phyloP scores from a whole-genome alignment of 2,329 filamentous ascomycete species.

The Eutypella sp. region DNA sequence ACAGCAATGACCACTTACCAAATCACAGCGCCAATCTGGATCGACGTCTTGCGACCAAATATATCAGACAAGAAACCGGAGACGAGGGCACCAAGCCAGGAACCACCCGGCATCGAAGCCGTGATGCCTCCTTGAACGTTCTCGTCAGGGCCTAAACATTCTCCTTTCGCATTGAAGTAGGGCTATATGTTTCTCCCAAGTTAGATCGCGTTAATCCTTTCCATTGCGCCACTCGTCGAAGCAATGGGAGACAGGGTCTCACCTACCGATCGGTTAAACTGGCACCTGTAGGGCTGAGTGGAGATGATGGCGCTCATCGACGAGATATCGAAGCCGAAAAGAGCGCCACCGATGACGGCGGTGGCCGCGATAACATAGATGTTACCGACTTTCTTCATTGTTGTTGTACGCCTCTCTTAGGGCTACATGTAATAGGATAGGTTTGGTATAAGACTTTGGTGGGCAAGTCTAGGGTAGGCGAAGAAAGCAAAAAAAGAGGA shows the following conservation, averaged over 20 bases:
- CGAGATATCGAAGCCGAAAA: constrained; percentile 42
- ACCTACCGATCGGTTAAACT: constrained; percentile 34
- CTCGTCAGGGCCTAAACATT: constrained; percentile 47
- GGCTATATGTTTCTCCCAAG: constrained; percentile 3
- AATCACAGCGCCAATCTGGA: constrained; percentile 45
- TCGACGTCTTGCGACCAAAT: constrained; percentile 42
- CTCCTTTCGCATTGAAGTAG: constrained; percentile 28
- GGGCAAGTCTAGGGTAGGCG: constrained; percentile 5
- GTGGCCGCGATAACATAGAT: constrained; percentile 39
- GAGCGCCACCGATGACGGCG: constrained; percentile 37
- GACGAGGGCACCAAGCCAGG: constrained; percentile 58
- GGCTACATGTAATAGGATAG: constrained; percentile 1
- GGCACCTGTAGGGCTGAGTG: constrained; percentile 36
- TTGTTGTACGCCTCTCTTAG: constrained; percentile 20
- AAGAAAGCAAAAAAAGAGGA: constrained; percentile 4
- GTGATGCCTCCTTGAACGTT: constrained; percentile 59
- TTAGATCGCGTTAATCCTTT: not conserved
- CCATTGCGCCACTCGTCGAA: not conserved
- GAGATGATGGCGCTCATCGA: constrained; percentile 41
- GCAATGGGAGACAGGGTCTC: not conserved
- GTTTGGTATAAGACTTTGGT: constrained; percentile 2
- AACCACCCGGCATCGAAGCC: constrained; percentile 66
- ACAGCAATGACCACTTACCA: constrained; percentile 36
- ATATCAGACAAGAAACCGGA: constrained; percentile 56
- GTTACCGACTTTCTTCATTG: constrained; percentile 31